Evolutionary conservation across 2,329 filamentous ascomycete genomes (phyloP), one percentile per base, ranked within the genome.

Genomic region (Metarhizium humberi): DNA sequence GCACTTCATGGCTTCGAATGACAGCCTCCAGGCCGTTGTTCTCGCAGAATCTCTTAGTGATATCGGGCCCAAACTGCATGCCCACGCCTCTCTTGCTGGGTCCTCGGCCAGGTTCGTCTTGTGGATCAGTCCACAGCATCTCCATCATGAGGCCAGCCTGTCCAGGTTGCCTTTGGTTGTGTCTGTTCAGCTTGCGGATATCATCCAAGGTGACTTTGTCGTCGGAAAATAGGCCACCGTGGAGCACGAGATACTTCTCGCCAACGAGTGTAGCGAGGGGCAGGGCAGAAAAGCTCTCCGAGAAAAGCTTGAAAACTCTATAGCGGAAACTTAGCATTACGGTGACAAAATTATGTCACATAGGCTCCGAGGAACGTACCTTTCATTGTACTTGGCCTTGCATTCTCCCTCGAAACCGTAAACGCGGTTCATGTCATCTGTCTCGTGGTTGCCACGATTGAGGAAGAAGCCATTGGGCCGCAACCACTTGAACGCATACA

Each of bases 351-450:
- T n/a, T 8, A 16, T 3, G 16, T 50, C 13, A 10, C n/a, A 20
- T 20, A n/a, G 32, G 11, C 20, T 47, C 49, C 30, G 29, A n/a
- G 14, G 45, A 20, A 29, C 36, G 11, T 40, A 64, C 75, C 77
- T 86, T 73, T 96, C 94, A 69, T 90, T 96, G 74, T 99, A 99
- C 75, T 99, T 99, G 63, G 90, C 90, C 72, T 92, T 94, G 78
- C 94, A 97, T 71, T 99, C 94, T 67, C 94, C 94, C 72, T 99
- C 94, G 66, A 99, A 99, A 18, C 94, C 94, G 69, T 99, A 99
- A 54, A 94, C 92, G 62, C 90, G 85, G 78, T 99, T 99, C 94
- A 99, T 99, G 72, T 96, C 92, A 69, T 97, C 92, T 51, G 94
- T 97, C 75, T 99, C 94, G 74, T 99, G 94, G 73, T 99, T 99